Evolutionary conservation across 2,329 filamentous ascomycete genomes (phyloP), one percentile per base, ranked within the genome.

Genomic region (Beauveria varroae): DNA sequence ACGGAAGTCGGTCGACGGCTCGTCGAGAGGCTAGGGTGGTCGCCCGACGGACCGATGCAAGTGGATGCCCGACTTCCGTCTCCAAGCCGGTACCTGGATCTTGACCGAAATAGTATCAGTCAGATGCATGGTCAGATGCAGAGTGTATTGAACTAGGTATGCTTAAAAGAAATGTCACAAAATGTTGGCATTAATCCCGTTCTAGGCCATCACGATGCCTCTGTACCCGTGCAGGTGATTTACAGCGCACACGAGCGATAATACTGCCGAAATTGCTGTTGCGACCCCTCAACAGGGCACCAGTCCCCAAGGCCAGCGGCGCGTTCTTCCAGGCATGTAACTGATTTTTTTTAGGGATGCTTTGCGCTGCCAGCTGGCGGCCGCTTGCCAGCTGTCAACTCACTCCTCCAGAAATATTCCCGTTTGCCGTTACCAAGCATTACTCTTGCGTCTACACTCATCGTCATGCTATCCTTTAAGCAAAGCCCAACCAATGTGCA

Each of bases 1-100:
- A 62, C 60, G 60, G 60, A 62, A 62, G 60, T 62, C 60, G 60
- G 60, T 62, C 44, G 37, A 60, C 54, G 54, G 46, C 34, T 49
- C 53, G 47, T 52, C 53, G 54, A 57, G 50, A 20, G 49, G 51
- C 58, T 60, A 60, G 58, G 58, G 28, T 41, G 49, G 51, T 60
- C 58, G 58, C 58, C 58, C 58, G 58, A 60, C 58, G 50, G 58
- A 41, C 58, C 58, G 58, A 60, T 40, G 40, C 41, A 16, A 30
- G 58, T 60, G 58, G 58, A 41, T 60, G 58, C 58, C 58, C 50
- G 58, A 60, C 58, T 54, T 60, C 58, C 58, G 58, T 54, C 26
- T 60, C 14, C 28, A 22, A 40, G 34, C 47, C n/a, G 5, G 58
- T 54, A 40, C 58, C 58, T 60, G 50, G 18, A 59, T 60, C 14